Percentiles rank a stretch among this genome's conserved stretches.
Evolutionary conservation across 306 rosid species (phyloP).

Genomic region (Cicer bijugum): DNA sequence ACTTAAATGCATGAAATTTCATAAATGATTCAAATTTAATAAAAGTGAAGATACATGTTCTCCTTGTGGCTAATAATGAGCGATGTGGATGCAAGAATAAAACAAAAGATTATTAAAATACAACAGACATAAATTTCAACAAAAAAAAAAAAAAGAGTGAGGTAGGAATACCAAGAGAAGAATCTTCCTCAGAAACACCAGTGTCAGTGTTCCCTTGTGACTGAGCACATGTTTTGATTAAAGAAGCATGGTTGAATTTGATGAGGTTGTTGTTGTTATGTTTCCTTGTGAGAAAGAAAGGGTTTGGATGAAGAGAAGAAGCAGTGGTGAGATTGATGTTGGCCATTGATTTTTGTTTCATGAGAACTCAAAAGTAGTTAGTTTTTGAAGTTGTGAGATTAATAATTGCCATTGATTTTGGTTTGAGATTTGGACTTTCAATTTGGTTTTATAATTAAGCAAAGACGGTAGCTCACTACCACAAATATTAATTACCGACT

Average conservation of each 20-base stretch:
- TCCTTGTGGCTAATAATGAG: neutral
- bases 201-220: conserved; percentile 61
- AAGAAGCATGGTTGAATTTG: conserved; percentile 50
- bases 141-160: too few relatives aligned
- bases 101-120: neutral
- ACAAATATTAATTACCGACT: conserved; percentile 45
- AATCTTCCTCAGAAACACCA: conserved; percentile 57
- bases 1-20: neutral
- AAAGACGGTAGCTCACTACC: conserved; percentile 43
- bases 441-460: neutral
- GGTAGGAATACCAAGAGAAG: conserved; percentile 54
- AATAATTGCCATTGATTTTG: conserved; percentile 32
- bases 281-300: conserved; percentile 49
- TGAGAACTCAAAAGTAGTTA: neutral
- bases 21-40: neutral
- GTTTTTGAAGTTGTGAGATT: neutral
- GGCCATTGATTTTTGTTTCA: conserved; percentile 61
- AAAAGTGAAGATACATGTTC: neutral
- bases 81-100: neutral
- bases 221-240: conserved; percentile 55
- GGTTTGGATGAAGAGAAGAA: conserved; percentile 58
- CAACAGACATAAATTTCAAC: too few relatives aligned
- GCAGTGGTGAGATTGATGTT: conserved; percentile 52
- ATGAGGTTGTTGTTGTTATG: conserved; percentile 39
- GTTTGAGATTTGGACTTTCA: conserved; percentile 22